Evolutionary conservation across 305 asterid genomes (phyloP), one percentile per base, ranked within the genome.

Genomic region (Coffea humblotiana): DNA sequence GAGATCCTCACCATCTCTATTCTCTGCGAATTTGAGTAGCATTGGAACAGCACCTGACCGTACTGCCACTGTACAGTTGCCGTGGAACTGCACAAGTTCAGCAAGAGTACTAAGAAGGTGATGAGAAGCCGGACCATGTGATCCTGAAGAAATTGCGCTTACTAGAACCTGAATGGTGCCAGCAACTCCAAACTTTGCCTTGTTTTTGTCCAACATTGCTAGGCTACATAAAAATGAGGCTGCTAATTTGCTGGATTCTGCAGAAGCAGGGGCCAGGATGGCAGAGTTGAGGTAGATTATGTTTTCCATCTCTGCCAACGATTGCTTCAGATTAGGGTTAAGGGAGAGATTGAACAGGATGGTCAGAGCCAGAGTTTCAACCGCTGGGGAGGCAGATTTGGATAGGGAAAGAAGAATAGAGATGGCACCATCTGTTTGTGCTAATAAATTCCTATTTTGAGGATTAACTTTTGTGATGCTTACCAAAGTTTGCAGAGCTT

Each of bases 61-160:
- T 16, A 94, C 97, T 0, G 97, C 97, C 78, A 91, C 11, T 7
- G 95, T 94, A 88, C 98, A 94, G 82, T 92, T 94, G 65, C 95
- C 97, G 7, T 92, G 97, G 81, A 92, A 92, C 78, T 90, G 97
- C 78, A 90, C 95, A 27, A 92, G 88, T 83, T 94, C 98, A 21
- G 94, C 91, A 45, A 94, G 84, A 27, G 93, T 78, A 82, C 94
- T 90, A 48, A 94, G 97, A 56, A 92, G 90, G 80, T 92, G 92
- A 83, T 92, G 95, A 3, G 90, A 69, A 54, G 93, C 90, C 37
- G 90, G 88, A 67, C 82, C 68, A 12, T 83, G 66, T 1, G 89
- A 88, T 54, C 85, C 85, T 32, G 87, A 52, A 40, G 84, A 87
- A 11, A 92, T 84, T 8, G 92, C 92, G 52, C 79, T 86, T 78